Conservation (phyloP, 441 rosid genomes). For the Pelargonium cotyledonis region DNA sequence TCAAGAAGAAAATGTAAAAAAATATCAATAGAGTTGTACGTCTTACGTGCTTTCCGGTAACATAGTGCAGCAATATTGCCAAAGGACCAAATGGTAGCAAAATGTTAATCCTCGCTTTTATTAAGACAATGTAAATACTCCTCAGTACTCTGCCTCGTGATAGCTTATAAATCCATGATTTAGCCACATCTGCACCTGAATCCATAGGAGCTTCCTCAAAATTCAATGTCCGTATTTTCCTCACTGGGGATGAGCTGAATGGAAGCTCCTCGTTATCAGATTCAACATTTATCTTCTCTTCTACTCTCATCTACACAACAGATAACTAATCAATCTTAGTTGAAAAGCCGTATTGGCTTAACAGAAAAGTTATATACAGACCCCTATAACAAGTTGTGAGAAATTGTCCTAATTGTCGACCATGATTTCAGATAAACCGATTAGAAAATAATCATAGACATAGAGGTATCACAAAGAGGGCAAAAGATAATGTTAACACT, state of each 20-base stretch:
- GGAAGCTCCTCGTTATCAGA: conserved; percentile 32
- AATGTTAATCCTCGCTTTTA: conserved; percentile 32
- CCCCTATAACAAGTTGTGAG: too few relatives aligned
- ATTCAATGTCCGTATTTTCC: conserved; percentile 28
- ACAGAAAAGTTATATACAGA: too few relatives aligned
- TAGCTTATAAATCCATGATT: conserved; percentile 25
- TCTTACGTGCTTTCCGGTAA: conserved; percentile 31
- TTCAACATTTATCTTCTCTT: conserved; percentile 30
- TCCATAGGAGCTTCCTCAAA: conserved; percentile 17
- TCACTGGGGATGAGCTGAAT: conserved; percentile 33
- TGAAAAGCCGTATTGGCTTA: neutral
- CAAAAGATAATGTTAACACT: too few relatives aligned
- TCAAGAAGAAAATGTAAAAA: neutral
- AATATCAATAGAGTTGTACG: neutral
- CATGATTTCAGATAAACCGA: too few relatives aligned
- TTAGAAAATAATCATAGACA: too few relatives aligned
- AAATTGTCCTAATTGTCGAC: too few relatives aligned
- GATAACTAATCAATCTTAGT: neutral
- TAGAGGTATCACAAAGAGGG: too few relatives aligned
- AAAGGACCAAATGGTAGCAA: conserved; percentile 30
- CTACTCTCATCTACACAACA: conserved; percentile 32
- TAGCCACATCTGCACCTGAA: conserved; percentile 10
- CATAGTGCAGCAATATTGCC: conserved; percentile 28
- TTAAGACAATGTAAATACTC: conserved; percentile 27
- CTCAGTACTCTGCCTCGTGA: conserved; percentile 22